Conservation (phyloP, 116 monocot species). For the Phalaenopsis hybrid region DNA sequence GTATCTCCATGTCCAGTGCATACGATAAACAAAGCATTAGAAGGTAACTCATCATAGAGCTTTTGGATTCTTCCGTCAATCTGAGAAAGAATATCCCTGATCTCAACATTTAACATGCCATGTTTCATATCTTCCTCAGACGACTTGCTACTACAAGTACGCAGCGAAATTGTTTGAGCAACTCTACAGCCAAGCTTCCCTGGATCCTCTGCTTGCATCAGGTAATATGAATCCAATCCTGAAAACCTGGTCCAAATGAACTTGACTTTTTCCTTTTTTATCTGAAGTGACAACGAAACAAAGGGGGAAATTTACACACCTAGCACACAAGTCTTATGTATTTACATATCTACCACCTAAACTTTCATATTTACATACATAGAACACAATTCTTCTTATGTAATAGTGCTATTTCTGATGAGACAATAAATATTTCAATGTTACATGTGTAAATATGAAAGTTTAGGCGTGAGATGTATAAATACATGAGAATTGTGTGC, state of each 20-base stretch:
- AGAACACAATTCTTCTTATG: no score
- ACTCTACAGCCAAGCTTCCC: conserved; percentile 44
- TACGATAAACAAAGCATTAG: conserved; percentile 72
- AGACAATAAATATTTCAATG: no score
- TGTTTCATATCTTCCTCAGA: conserved; percentile 9
- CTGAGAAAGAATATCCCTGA: conserved; percentile 43
- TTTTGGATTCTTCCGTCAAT: conserved; percentile 53
- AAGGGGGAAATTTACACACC: no score
- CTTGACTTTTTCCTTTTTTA: conserved; percentile 63
- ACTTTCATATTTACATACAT: no score
- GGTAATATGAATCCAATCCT: conserved; percentile 54
- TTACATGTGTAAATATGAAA: no score
- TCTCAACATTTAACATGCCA: conserved; percentile 26
- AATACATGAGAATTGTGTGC: no score
- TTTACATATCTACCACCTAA: no score
- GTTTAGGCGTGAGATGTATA: no score
- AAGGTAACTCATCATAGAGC: conserved; percentile 58
- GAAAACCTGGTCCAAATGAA: conserved; percentile 95
- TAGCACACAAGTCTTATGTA: no score
- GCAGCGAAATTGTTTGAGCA: conserved; percentile 53
- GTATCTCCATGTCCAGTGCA: conserved; percentile 92
- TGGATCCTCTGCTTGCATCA: conserved; percentile 50
- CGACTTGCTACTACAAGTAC: conserved; percentile 44
- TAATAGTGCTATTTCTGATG: no score
- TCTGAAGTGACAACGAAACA: conserved; percentile 30